Conservation (phyloP, 176 grass and related monocot genomes). For the Oryza meyeriana region DNA sequence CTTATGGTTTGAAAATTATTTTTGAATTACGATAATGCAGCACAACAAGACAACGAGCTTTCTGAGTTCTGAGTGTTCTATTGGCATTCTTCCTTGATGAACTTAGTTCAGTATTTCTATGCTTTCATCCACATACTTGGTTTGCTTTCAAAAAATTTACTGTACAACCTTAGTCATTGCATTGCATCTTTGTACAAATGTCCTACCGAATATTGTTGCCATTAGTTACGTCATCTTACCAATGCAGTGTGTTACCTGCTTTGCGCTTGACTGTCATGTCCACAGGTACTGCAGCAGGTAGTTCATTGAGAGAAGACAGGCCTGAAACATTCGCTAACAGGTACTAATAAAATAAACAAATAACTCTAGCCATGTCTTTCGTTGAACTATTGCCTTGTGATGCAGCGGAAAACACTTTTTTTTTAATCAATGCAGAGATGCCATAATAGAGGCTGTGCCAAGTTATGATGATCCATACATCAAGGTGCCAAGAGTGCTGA, state of each 20-base stretch:
- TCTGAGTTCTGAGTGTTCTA: not conserved
- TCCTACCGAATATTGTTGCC: not conserved
- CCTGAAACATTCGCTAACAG: conserved; percentile 76
- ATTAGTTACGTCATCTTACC: not conserved
- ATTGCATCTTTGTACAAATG: conserved; percentile 3
- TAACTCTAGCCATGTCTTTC: not conserved
- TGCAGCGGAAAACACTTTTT: not conserved
- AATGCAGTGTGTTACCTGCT: not conserved
- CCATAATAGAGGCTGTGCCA: conserved; percentile 61
- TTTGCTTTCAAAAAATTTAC: not conserved
- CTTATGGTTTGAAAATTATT: not conserved
- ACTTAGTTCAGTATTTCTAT: not conserved
- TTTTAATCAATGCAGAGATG: conserved; percentile 49
- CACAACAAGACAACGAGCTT: not conserved
- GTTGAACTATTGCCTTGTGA: not conserved
- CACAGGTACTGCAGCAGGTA: conserved; percentile 40
- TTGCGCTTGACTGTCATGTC: not conserved
- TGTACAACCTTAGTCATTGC: not conserved
- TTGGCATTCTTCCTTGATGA: not conserved
- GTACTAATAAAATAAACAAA: conserved; percentile 27
- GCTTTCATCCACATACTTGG: conserved; percentile 5
- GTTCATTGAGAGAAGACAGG: conserved; percentile 60
- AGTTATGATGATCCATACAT: conserved; percentile 75
- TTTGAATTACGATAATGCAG: not conserved
- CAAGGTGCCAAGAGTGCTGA: conserved; percentile 86